Evolutionary conservation across 169 alveolate species (phyloP), one percentile per base, ranked within the genome.

Genomic region (Cyclospora cayetanensis): DNA sequence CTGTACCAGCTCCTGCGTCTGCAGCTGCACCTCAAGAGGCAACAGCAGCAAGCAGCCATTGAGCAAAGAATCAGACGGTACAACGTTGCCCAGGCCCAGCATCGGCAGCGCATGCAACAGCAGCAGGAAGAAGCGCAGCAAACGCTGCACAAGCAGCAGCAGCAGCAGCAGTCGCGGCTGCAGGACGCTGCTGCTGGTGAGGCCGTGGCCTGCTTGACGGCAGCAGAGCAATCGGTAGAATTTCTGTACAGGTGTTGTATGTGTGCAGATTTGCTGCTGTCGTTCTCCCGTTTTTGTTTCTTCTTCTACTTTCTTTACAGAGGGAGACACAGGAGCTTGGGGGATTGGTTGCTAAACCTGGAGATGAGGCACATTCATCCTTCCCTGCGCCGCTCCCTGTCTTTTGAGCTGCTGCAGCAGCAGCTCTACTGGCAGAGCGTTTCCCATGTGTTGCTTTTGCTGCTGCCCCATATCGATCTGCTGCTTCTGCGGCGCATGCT

Each of bases 361-460:
- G 55, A 66, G 41, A 85, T 85, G 91, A n/a, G 74, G 31, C 68
- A 52, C 37, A 85, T 85, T 9, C 83, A 60, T 20, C 91, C 91
- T 22, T 85, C 91, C 7, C 91, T 85, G 20, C 91, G 35, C 20
- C 91, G 91, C 1, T 60, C 50, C 46, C 35, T 85, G 3, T 65
- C 91, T 27, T 50, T 85, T 12, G 91, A 85, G 34, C 55, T 85
- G 20, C 70, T 85, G 34, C 91, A 85, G 66, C 91, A 85, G 77
- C 91, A 85, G 63, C 84, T 85, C 39, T 42, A 63, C 72, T 85
- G 91, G 91, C 91, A 55, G 29, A 74, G 83, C 31, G 41, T 85
- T 27, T 37, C 84, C 3, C 91, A 85, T 20, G 50, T 85, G 85
- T 52, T 85, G 50, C 74, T 85, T n/a, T 68, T 85, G 39, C 52